Conservation (phyloP, 1,284 basidiomycete genomes). For the Gomphus bonarii region DNA sequence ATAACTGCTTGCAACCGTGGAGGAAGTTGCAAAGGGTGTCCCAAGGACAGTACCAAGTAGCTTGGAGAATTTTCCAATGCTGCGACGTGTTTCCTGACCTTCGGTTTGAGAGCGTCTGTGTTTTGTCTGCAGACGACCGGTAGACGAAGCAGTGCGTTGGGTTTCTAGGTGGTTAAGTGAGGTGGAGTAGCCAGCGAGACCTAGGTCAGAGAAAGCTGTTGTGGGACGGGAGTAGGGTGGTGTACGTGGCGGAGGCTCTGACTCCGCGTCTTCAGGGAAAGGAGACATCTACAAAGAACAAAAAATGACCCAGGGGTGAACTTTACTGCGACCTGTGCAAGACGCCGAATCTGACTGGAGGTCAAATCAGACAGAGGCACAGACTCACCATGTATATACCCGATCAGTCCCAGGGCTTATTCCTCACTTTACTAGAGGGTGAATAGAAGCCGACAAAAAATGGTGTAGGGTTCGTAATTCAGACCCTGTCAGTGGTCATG, state of each 20-base stretch:
- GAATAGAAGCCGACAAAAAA: no score
- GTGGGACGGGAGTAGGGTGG: background rate
- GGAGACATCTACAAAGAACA: background rate
- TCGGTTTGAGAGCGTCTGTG: background rate
- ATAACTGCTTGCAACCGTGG: background rate
- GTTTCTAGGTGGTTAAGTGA: background rate
- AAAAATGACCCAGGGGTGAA: background rate
- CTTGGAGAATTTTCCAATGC: slow-evolving; percentile 6
- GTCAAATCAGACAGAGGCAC: background rate
- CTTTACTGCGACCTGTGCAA: background rate
- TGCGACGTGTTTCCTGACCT: background rate
- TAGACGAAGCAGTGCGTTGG: slow-evolving; percentile 1
- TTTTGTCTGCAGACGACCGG: slow-evolving; percentile 6
- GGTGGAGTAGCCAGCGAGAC: background rate
- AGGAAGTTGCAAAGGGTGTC: background rate
- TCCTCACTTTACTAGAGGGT: no score
- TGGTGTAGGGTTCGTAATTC: no score
- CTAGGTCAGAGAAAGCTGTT: background rate
- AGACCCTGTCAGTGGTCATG: no score
- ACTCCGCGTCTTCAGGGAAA: background rate
- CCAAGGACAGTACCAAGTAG: slow-evolving; percentile 7
- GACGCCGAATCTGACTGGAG: background rate
- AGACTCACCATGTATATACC: background rate
- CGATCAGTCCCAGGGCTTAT: no score
- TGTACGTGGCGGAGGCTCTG: background rate